These are phyloP conservation scores for Apiotrichum mycotoxinovorans DNA, from an alignment of 1,284 basidiomycete species.

Conservation along the genomic window DNA sequence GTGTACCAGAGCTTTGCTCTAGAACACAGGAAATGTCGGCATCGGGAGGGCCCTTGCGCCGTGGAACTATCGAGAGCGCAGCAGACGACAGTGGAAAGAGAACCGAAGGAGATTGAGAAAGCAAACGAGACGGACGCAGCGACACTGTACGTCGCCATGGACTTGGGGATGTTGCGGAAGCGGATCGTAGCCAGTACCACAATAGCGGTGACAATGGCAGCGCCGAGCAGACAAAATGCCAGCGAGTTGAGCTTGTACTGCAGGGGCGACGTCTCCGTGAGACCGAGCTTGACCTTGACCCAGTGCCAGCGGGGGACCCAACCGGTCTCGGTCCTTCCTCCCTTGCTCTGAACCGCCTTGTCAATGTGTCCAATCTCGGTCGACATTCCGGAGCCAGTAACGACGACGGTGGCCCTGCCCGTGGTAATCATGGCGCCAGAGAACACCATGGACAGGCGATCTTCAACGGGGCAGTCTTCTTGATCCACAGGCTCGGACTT, in stretches of 20 bases:
- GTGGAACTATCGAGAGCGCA: too few species aligned
- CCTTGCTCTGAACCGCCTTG: constrained; percentile 51
- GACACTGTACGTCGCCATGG: constrained; percentile 52
- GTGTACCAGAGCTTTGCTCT: too few species aligned
- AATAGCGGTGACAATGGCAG: constrained; percentile 58
- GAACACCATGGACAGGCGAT: constrained; percentile 51
- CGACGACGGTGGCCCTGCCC: constrained; percentile 60
- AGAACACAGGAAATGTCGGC: too few species aligned
- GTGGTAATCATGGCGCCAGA: constrained; percentile 64
- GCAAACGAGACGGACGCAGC: constrained; percentile 55
- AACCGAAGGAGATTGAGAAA: too few species aligned
- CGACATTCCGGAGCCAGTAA: constrained; percentile 62
- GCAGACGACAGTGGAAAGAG: too few species aligned
- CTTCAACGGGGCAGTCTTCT: constrained; percentile 55
- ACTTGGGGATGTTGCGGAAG: constrained; percentile 51
- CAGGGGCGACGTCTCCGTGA: constrained; percentile 58
- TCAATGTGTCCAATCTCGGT: constrained; percentile 65
- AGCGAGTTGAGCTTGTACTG: constrained; percentile 62
- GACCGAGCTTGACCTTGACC: constrained; percentile 49
- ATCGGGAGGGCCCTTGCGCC: too few species aligned
- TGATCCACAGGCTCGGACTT: constrained; percentile 51
- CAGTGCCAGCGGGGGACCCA: constrained; percentile 46
- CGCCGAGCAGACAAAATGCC: constrained; percentile 59
- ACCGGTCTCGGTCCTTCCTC: constrained; percentile 40
- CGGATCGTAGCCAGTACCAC: constrained; percentile 60